phyloP scores from a whole-genome alignment of 2,329 filamentous ascomycete genomes.

The Aspergillus sp. region DNA sequence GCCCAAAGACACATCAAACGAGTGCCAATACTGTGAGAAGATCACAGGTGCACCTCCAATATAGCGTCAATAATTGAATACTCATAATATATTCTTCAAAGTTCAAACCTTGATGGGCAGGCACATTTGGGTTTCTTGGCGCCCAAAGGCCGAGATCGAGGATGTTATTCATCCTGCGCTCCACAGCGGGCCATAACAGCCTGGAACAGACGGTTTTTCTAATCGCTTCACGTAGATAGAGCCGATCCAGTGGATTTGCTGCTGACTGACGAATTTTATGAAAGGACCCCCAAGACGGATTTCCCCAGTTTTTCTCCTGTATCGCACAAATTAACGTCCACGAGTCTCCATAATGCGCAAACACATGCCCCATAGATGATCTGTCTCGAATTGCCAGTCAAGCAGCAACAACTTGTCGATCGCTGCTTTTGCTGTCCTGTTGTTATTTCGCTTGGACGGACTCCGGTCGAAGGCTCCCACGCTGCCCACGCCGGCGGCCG shows the following conservation, averaged over 20 bases:
- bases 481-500: too few species aligned
- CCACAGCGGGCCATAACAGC: not conserved
- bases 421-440: too few species aligned
- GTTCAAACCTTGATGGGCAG: not conserved
- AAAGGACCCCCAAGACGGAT: too few species aligned
- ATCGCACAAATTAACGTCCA: not conserved
- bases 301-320: not conserved
- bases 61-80: not conserved
- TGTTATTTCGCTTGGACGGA: not conserved
- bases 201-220: too few species aligned
- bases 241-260: not conserved
- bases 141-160: not conserved
- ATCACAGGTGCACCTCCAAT: not conserved
- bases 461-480: not conserved
- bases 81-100: not conserved
- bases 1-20: not conserved
- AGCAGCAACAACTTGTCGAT: too few species aligned
- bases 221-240: not conserved
- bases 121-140: not conserved
- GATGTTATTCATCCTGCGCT: slow-evolving; percentile 4
- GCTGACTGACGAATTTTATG: not conserved
- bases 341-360: not conserved
- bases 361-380: too few species aligned
- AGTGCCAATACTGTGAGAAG: not conserved
- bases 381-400: not conserved